These are phyloP conservation scores for Colletotrichum graminicola DNA, from an alignment of 2,329 filamentous ascomycete genomes.

Conservation along the genomic window DNA sequence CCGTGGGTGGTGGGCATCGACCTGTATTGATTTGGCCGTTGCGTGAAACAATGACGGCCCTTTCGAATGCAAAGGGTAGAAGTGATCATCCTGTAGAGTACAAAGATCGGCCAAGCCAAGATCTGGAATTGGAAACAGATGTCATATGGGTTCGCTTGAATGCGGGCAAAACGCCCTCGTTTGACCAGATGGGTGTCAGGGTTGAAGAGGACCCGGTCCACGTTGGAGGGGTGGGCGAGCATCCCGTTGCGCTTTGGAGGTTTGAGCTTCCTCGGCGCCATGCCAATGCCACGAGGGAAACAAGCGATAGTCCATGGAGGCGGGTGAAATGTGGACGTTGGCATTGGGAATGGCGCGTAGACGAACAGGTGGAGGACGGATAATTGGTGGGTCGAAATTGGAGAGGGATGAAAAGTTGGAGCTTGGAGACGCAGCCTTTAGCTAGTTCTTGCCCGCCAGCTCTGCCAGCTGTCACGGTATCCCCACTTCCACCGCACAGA, in stretches of 20 bases:
- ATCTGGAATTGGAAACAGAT: conserved; percentile 4
- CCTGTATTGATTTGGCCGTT: conserved; percentile 4
- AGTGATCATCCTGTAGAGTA: no score
- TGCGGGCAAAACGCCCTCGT: conserved; percentile 2
- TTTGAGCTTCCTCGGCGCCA: conserved; percentile 17
- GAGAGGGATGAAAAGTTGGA: not conserved
- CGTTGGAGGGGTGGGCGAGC: not conserved
- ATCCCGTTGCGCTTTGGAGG: not conserved
- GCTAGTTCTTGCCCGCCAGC: not conserved
- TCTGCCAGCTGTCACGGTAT: not conserved
- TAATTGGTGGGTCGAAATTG: conserved; percentile 5
- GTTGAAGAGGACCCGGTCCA: not conserved
- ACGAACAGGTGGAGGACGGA: conserved; percentile 10
- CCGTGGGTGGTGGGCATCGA: conserved; percentile 10
- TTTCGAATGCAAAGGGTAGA: not conserved
- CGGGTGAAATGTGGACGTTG: conserved; percentile 1
- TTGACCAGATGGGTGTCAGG: not conserved
- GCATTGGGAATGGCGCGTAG: not conserved
- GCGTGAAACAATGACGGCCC: not conserved
- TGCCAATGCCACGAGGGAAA: conserved; percentile 13
- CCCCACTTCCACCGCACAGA: no score
- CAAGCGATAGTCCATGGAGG: not conserved
- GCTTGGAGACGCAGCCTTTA: conserved; percentile 4
- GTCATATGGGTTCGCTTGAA: not conserved
- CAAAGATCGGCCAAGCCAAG: conserved; percentile 9